These are phyloP conservation scores for Cucurbita argyrosperma DNA, from an alignment of 306 rosid species.

Conservation along the genomic window DNA sequence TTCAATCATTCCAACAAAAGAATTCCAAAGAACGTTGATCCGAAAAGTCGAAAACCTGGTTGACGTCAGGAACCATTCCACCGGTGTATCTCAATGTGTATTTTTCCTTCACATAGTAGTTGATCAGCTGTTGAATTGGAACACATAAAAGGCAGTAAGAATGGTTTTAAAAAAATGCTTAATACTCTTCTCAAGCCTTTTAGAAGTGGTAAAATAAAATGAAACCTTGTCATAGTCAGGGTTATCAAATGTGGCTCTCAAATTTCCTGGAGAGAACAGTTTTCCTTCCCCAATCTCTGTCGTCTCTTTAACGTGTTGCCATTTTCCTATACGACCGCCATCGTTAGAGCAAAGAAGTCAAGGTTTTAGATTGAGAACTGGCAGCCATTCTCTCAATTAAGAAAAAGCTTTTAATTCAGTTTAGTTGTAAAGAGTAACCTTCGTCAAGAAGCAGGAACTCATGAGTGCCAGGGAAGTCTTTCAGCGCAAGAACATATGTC, in stretches of 20 bases:
- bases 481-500: constrained; percentile 81
- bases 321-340: constrained; percentile 50
- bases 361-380: background rate
- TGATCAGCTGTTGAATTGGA: constrained; percentile 45
- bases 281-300: constrained; percentile 91
- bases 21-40: background rate
- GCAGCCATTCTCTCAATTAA: background rate
- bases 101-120: constrained; percentile 68
- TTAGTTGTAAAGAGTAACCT: constrained; percentile 26
- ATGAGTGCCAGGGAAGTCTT: constrained; percentile 79
- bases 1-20: background rate
- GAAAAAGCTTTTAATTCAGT: background rate
- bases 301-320: constrained; percentile 97
- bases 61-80: constrained; percentile 99
- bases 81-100: constrained; percentile 97
- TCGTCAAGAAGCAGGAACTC: constrained; percentile 95
- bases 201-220: background rate
- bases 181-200: background rate
- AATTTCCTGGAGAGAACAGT: constrained; percentile 92
- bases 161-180: background rate
- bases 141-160: constrained; percentile 15
- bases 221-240: constrained; percentile 66
- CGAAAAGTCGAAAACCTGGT: constrained; percentile 36
- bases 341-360: background rate
- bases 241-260: constrained; percentile 95